A percentile compares a stretch with the other conserved stretches of the same genome.
These are phyloP conservation scores for Trichosanthes truncata DNA, from an alignment of 306 rosid species.

Conservation along the genomic window DNA sequence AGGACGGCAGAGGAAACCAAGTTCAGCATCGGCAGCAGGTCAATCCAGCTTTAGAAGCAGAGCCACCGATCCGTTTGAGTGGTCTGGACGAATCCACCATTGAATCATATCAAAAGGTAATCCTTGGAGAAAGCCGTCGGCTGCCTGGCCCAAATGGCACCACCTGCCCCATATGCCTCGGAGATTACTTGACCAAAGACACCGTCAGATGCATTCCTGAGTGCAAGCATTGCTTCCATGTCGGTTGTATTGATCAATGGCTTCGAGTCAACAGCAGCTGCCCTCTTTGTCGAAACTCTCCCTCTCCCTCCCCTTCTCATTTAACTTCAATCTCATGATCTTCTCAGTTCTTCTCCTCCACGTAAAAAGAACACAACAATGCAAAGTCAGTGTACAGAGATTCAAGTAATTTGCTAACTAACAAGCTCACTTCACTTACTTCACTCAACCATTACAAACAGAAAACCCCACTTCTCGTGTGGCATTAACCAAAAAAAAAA, in stretches of 20 bases:
- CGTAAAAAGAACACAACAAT: neutral
- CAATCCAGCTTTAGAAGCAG: slow-evolving; percentile 13
- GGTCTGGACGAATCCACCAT: slow-evolving; percentile 61
- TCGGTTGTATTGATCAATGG: slow-evolving; percentile 65
- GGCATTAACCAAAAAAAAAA: neutral
- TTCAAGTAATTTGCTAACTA: neutral
- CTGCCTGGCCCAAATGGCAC: slow-evolving; percentile 44
- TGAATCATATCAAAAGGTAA: slow-evolving; percentile 51
- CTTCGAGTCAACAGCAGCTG: slow-evolving; percentile 44
- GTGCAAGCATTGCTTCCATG: slow-evolving; percentile 71
- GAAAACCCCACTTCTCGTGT: neutral
- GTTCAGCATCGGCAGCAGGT: slow-evolving; percentile 24
- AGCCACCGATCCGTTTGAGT: neutral
- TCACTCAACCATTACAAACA: neutral
- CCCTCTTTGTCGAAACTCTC: slow-evolving; percentile 61
- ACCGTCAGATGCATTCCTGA: slow-evolving; percentile 63
- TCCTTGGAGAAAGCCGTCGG: slow-evolving; percentile 56
- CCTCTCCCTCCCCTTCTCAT: slow-evolving; percentile 27
- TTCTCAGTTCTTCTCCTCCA: slow-evolving; percentile 1
- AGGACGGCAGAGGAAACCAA: neutral
- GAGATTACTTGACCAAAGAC: slow-evolving; percentile 54
- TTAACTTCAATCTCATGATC: neutral
- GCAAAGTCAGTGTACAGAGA: neutral
- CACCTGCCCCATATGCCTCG: slow-evolving; percentile 57
- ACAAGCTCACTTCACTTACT: neutral